Conservation (phyloP, 148 eudicot genomes). For the Arctostaphylos glauca region DNA sequence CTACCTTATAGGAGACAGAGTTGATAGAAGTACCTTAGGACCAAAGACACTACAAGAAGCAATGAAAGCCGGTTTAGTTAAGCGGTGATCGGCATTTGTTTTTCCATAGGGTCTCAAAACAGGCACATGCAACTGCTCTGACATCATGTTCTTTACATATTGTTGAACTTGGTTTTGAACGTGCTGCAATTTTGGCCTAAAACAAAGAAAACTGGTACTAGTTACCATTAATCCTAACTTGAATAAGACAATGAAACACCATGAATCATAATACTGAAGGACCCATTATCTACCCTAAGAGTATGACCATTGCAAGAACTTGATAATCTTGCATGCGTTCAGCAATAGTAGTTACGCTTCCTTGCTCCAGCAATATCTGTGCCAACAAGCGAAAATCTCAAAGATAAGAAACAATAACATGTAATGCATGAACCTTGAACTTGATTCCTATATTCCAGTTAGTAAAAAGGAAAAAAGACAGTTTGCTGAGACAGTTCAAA, state of each 20-base stretch:
- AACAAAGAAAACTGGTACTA: slow-evolving; percentile 17
- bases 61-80: slow-evolving; percentile 51
- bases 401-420: not conserved
- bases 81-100: slow-evolving; percentile 24
- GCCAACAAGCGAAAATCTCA: not conserved
- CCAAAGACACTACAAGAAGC: slow-evolving; percentile 92
- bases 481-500: not conserved
- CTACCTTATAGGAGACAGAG: not conserved
- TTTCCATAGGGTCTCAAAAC: slow-evolving; percentile 26
- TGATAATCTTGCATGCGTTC: slow-evolving; percentile 86
- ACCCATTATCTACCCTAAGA: slow-evolving; percentile 61
- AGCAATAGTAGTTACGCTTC: slow-evolving; percentile 42
- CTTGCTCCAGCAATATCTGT: slow-evolving; percentile 77
- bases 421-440: slow-evolving; percentile 7
- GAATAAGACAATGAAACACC: not conserved
- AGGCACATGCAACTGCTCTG: slow-evolving; percentile 51
- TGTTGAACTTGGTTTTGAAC: slow-evolving; percentile 61
- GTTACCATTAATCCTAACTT: not conserved
- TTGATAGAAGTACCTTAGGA: slow-evolving; percentile 57
- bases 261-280: not conserved
- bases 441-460: not conserved
- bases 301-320: slow-evolving; percentile 81
- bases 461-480: not conserved
- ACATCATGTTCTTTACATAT: slow-evolving; percentile 76
- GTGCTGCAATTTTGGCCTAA: slow-evolving; percentile 70